Evolutionary conservation across 805 yeast species (phyloP).

Genomic region (Brettanomyces sp.): DNA sequence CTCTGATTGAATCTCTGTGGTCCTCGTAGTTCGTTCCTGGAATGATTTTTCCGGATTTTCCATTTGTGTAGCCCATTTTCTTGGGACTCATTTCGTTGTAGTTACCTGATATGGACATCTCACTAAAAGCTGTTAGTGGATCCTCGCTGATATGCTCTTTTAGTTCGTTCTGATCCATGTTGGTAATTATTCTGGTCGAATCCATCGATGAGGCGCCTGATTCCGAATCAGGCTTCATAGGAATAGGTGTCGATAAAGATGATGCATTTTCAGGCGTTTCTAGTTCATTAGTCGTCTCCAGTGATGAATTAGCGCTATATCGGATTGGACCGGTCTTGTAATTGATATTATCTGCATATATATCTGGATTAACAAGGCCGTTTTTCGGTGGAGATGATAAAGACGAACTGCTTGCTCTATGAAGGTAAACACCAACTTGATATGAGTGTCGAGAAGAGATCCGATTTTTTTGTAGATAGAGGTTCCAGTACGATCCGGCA

Average conservation of each 20-base stretch:
- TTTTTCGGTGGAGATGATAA: conserved; percentile 14
- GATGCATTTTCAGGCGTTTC: neutral
- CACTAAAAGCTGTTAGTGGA: conserved; percentile 4
- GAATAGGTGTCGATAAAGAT: conserved; percentile 1
- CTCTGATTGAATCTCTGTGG: conserved; percentile 33
- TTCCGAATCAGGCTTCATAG: neutral
- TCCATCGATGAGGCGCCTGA: neutral
- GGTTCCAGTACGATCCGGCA: conserved; percentile 54
- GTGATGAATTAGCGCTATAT: neutral
- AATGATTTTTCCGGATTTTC: neutral
- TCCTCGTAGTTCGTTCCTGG: conserved; percentile 32
- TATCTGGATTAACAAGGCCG: conserved; percentile 32
- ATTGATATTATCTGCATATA: conserved; percentile 21
- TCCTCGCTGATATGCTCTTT: conserved; percentile 14
- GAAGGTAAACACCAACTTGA: conserved; percentile 50
- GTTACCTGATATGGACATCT: neutral
- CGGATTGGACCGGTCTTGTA: conserved; percentile 17
- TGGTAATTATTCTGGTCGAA: neutral
- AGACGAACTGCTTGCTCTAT: conserved; percentile 34
- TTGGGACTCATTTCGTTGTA: neutral
- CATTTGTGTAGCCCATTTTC: neutral
- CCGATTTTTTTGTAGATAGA: conserved; percentile 40
- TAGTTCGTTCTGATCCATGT: conserved; percentile 1
- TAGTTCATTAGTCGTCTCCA: neutral
- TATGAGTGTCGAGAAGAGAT: conserved; percentile 30